A percentile compares a stretch with the other conserved stretches of the same genome.
phyloP scores from a whole-genome alignment of 345 rosid species.

The Eucalyptus melliodora region DNA sequence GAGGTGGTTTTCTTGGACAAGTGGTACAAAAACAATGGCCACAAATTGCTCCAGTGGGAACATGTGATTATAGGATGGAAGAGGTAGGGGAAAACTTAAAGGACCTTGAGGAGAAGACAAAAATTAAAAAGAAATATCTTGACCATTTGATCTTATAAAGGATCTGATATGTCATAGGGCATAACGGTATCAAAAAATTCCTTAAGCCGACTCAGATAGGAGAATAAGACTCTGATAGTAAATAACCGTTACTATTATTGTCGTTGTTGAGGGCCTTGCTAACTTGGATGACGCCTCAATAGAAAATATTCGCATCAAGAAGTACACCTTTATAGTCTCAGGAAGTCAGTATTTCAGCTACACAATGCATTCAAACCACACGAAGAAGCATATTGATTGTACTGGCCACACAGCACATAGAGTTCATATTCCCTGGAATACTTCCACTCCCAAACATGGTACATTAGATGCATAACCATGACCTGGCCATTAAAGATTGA shows the following conservation, averaged over 20 bases:
- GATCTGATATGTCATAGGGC: background rate
- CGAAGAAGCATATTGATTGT: background rate
- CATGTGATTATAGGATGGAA: background rate
- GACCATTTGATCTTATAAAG: background rate
- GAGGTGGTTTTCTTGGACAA: background rate
- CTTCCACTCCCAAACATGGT: background rate
- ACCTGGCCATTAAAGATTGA: background rate
- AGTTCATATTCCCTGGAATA: background rate
- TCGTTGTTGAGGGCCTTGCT: background rate
- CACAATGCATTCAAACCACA: background rate
- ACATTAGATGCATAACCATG: background rate
- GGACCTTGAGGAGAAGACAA: background rate
- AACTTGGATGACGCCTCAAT: background rate
- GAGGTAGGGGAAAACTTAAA: background rate
- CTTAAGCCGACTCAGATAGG: background rate
- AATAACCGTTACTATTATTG: background rate
- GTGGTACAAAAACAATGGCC: background rate
- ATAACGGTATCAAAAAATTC: background rate
- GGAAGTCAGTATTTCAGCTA: background rate
- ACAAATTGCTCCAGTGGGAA: background rate
- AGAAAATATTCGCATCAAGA: background rate
- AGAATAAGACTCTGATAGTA: background rate
- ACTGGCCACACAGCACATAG: background rate
- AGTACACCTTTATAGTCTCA: background rate
- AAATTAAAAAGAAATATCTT: background rate